Evolutionary conservation across 371 early-diverging fungal species (phyloP), one percentile per base, ranked within the genome.

Genomic region (Apophysomyces sp.): DNA sequence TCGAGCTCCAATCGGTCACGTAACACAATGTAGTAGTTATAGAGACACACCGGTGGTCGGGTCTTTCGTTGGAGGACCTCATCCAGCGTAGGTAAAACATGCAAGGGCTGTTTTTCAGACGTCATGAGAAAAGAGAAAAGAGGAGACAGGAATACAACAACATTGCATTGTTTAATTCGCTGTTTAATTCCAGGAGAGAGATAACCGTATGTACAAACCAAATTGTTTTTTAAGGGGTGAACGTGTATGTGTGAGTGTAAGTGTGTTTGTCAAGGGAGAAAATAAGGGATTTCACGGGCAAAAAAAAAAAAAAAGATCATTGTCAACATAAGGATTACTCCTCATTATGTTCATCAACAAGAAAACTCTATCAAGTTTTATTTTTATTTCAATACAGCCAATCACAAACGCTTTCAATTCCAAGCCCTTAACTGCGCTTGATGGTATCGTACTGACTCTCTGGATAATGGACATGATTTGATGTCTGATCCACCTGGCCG

Each of bases 11-110:
- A 68, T 40, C 77, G 60, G 53, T 89, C 87, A 44, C 87, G 75
- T 69, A 89, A 70, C 28, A 82, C 83, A 18, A 89, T 74, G 54
- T 89, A 89, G 56, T 82, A 87, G 57, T 87, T 87, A 63, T 83
- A 89, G 15, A 89, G 67, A 58, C 87, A 89, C 1, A 89, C 83
- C 0, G 89, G 89, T 28, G 89, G 89, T 24, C 74, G 75, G 11
- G 82, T 86, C 58, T 84, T 81, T 24, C 89, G 73, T 31, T 76
- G 65, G 1, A 89, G 71, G 2, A 89, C 85, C 55, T 86, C 80
- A 57, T 83, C 76, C 26, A 87, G 66, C 6, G 80, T 78, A 13
- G 88, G 89, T 40, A 87, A 41, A n/a, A 27, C 24, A 49, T 55
- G 55, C 4, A 13, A 41, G 28, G 16, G 39, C 15, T 26, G 57